phyloP scores from a whole-genome alignment of 1,139 yeast genomes.

The Candida sojae region DNA sequence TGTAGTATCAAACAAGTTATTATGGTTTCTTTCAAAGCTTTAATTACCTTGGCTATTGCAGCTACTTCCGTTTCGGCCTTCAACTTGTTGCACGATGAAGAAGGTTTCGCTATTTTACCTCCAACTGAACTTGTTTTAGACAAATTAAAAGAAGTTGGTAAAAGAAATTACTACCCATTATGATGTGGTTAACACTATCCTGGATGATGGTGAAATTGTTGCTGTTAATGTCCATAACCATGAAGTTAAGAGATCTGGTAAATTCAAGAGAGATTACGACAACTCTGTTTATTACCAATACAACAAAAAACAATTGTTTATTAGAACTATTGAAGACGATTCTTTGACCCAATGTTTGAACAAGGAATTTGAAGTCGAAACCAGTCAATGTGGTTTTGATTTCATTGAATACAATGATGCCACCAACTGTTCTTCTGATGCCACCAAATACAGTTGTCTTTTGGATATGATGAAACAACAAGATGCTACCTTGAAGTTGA shows the following conservation, averaged over 20 bases:
- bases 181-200: constrained; percentile 16
- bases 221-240: constrained; percentile 16
- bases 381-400: constrained; percentile 17
- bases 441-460: constrained; percentile 18
- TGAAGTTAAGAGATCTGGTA: constrained; percentile 14
- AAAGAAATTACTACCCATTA: constrained; percentile 12
- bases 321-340: constrained; percentile 15
- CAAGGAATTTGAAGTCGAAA: constrained; percentile 13
- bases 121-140: constrained; percentile 17
- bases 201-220: constrained; percentile 16
- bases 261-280: constrained; percentile 15
- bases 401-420: constrained; percentile 16
- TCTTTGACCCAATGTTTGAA: constrained; percentile 14
- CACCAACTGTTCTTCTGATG: constrained; percentile 12
- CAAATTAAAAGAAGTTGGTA: constrained; percentile 13
- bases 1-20: background rate
- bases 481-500: constrained; percentile 16
- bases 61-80: constrained; percentile 11
- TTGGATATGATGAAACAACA: constrained; percentile 17
- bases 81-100: constrained; percentile 13
- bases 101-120: constrained; percentile 17
- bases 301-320: constrained; percentile 11
- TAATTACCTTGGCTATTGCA: constrained; percentile 12
- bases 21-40: constrained; percentile 16
- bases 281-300: constrained; percentile 13